Conservation (phyloP, 495 filamentous ascomycete species). For the Neurospora pannonica region DNA sequence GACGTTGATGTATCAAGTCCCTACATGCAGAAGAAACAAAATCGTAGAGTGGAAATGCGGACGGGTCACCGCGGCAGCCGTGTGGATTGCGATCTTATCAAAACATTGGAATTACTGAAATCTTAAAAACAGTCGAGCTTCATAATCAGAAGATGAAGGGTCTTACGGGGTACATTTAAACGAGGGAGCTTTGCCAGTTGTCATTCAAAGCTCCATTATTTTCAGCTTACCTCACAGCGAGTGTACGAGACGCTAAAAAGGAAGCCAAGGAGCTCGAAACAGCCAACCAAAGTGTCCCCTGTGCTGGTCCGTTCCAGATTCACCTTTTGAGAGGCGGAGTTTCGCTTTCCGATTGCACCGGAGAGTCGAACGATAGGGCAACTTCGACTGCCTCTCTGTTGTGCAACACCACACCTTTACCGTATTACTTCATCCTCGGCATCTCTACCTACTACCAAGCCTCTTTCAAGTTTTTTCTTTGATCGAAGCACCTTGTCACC, state of each 20-base stretch:
- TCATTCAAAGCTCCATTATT: neutral
- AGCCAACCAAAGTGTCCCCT: neutral
- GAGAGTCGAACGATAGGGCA: neutral
- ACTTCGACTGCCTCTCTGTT: neutral
- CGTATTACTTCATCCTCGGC: neutral
- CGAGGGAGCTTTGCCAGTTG: neutral
- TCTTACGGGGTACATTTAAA: neutral
- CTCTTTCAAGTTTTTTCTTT: neutral
- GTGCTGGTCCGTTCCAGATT: neutral
- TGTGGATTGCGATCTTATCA: neutral
- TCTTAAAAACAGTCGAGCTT: neutral
- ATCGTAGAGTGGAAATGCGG: neutral
- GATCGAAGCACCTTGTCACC: neutral
- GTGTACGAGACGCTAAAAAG: neutral
- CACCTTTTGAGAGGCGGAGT: neutral
- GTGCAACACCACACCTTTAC: neutral
- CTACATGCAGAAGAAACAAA: neutral
- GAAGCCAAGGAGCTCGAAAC: neutral
- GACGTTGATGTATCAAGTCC: neutral
- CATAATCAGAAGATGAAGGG: neutral
- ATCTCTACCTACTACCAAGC: neutral
- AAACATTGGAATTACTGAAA: neutral
- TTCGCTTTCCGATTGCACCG: neutral
- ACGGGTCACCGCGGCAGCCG: neutral
- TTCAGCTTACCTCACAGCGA: neutral